A percentile compares a stretch with the other conserved stretches of the same genome.
phyloP scores from a whole-genome alignment of 768 basidiomycete species.

The Omphalotus guepiniiformis region DNA sequence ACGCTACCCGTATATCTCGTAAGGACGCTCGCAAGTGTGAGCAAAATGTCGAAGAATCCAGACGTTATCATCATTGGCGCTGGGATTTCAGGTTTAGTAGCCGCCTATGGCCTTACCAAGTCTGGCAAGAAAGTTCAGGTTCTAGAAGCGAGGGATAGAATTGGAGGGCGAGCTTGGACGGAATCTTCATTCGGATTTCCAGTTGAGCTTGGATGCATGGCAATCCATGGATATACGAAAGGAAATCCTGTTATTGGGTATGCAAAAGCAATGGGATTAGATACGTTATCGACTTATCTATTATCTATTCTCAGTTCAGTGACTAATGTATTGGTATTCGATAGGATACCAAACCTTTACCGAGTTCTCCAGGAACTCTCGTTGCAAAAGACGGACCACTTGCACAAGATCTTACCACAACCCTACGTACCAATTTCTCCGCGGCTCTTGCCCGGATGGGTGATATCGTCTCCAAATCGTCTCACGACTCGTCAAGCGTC shows the following conservation, averaged over 20 bases:
- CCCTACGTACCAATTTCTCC: neutral
- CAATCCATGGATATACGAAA: conserved; percentile 9
- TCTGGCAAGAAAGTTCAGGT: conserved; percentile 3
- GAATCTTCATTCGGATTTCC: conserved; percentile 6
- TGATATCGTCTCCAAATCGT: neutral
- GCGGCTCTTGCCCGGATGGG: neutral
- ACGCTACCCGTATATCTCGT: no score
- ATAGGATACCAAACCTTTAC: conserved; percentile 4
- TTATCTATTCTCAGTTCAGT: neutral
- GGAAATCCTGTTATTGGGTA: conserved; percentile 8
- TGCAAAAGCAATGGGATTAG: conserved; percentile 2
- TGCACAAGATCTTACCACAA: neutral
- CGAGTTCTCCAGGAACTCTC: neutral
- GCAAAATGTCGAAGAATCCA: neutral
- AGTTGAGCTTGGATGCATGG: conserved; percentile 9
- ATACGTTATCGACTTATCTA: neutral
- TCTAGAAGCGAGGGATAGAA: conserved; percentile 6
- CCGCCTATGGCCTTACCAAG: conserved; percentile 3
- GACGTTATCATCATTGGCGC: conserved; percentile 5
- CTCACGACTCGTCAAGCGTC: conserved; percentile 1
- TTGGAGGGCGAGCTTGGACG: conserved; percentile 8
- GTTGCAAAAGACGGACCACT: neutral
- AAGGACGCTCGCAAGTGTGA: no score
- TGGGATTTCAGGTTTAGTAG: conserved; percentile 2
- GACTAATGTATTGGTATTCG: neutral